Conservation (phyloP, 2,329 filamentous ascomycete species). For the Fusarium sacchari region DNA sequence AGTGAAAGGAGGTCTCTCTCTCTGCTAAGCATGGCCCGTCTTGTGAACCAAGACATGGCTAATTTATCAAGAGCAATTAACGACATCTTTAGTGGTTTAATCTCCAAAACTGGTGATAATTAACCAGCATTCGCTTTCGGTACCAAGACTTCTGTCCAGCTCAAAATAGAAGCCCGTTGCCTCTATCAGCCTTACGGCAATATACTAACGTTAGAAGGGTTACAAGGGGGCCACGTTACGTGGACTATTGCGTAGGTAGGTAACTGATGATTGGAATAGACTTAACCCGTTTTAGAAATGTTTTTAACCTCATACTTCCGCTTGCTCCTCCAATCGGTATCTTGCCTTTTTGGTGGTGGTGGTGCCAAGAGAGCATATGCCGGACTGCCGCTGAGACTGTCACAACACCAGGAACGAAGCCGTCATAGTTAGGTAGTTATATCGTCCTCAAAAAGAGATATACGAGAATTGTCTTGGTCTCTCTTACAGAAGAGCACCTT, state of each 20-base stretch:
- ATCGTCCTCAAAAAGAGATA: not conserved
- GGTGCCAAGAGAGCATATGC: not conserved
- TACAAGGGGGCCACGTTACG: not conserved
- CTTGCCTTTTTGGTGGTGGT: not conserved
- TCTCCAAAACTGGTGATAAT: not conserved
- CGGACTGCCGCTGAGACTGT: not conserved
- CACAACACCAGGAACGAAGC: not conserved
- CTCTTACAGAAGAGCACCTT: accelerated
- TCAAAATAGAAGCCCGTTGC: conserved; percentile 10
- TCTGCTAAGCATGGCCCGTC: no score
- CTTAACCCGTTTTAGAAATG: not conserved
- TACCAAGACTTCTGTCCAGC: conserved; percentile 1
- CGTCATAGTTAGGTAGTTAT: no score
- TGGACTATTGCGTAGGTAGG: not conserved
- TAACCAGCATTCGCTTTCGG: not conserved
- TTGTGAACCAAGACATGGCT: not conserved
- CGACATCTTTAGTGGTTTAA: not conserved
- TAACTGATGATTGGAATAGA: not conserved
- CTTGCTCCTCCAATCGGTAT: not conserved
- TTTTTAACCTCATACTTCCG: not conserved
- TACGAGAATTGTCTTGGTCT: not conserved
- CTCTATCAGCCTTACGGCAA: not conserved
- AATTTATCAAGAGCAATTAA: not conserved
- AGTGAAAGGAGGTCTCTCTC: not conserved
- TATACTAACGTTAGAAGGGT: not conserved